These are phyloP conservation scores for Xylogone sp. DNA, from an alignment of 2,329 filamentous ascomycete species.

Conservation along the genomic window DNA sequence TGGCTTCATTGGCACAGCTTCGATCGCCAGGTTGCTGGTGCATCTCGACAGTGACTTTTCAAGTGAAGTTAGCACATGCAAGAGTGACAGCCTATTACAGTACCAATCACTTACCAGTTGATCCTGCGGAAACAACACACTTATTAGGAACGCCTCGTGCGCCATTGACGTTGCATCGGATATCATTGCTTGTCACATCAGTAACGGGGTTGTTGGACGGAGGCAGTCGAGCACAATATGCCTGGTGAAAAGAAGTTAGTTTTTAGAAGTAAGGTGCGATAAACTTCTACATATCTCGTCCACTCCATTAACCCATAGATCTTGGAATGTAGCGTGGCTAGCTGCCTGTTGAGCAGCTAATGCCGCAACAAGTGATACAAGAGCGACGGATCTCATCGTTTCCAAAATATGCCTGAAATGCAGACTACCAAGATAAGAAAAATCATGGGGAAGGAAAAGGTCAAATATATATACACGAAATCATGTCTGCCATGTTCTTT, in stretches of 20 bases:
- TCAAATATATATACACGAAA: no score
- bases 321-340: constrained; percentile 48
- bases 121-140: constrained; percentile 39
- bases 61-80: constrained; percentile 29
- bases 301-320: constrained; percentile 44
- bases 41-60: constrained; percentile 53
- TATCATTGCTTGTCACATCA: constrained; percentile 42
- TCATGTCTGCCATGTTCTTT: no score
- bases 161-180: constrained; percentile 45
- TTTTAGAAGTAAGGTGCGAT: constrained; percentile 38
- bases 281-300: constrained; percentile 36
- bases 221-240: constrained; percentile 44
- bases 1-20: constrained; percentile 42
- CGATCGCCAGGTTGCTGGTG: constrained; percentile 48
- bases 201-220: constrained; percentile 48
- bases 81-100: background rate
- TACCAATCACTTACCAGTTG: background rate
- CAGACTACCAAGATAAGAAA: background rate
- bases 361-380: constrained; percentile 5
- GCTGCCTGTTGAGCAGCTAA: constrained; percentile 23
- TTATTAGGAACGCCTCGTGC: constrained; percentile 33
- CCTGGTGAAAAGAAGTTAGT: constrained; percentile 43
- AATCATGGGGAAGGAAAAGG: no score
- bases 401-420: background rate
- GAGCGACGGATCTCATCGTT: constrained; percentile 6